Conservation (phyloP, 1,284 basidiomycete genomes). For the Melampsora occidentalis region DNA sequence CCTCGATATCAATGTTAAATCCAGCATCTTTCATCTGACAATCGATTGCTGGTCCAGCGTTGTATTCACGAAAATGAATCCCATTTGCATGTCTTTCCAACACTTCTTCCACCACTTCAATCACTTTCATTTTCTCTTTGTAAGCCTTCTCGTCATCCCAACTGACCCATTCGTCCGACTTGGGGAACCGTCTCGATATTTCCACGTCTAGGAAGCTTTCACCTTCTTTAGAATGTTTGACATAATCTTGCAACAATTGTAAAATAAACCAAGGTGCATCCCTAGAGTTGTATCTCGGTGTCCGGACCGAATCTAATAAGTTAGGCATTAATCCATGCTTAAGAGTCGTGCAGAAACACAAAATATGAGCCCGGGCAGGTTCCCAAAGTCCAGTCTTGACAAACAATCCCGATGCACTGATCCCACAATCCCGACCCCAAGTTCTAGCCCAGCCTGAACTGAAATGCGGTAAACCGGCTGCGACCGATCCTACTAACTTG, state of each 20-base stretch:
- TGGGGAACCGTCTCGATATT: slow-evolving; percentile 86
- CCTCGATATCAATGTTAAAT: slow-evolving; percentile 87
- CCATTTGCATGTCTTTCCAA: slow-evolving; percentile 88
- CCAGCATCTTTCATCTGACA: slow-evolving; percentile 90
- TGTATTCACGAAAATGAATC: slow-evolving; percentile 91
- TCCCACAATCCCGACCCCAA: slow-evolving; percentile 85
- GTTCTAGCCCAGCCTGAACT: slow-evolving; percentile 83
- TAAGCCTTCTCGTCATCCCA: slow-evolving; percentile 87
- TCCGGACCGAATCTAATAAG: slow-evolving; percentile 66
- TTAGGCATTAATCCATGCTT: slow-evolving; percentile 73
- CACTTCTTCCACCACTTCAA: slow-evolving; percentile 93
- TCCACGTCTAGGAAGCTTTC: slow-evolving; percentile 72
- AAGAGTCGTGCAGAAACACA: slow-evolving; percentile 59
- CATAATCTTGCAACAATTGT: slow-evolving; percentile 96
- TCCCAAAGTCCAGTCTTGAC: slow-evolving; percentile 84
- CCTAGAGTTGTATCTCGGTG: slow-evolving; percentile 73
- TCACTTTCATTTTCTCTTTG: slow-evolving; percentile 72
- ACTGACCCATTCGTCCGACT: slow-evolving; percentile 85
- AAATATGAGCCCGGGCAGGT: slow-evolving; percentile 78
- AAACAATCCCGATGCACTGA: slow-evolving; percentile 67
- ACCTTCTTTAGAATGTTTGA: slow-evolving; percentile 77
- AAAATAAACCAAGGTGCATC: slow-evolving; percentile 98
- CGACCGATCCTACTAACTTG: slow-evolving; percentile 71
- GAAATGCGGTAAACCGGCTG: slow-evolving; percentile 93
- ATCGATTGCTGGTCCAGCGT: slow-evolving; percentile 91